phyloP scores from a whole-genome alignment of 345 rosid species.

The Hibiscus mutabilis region DNA sequence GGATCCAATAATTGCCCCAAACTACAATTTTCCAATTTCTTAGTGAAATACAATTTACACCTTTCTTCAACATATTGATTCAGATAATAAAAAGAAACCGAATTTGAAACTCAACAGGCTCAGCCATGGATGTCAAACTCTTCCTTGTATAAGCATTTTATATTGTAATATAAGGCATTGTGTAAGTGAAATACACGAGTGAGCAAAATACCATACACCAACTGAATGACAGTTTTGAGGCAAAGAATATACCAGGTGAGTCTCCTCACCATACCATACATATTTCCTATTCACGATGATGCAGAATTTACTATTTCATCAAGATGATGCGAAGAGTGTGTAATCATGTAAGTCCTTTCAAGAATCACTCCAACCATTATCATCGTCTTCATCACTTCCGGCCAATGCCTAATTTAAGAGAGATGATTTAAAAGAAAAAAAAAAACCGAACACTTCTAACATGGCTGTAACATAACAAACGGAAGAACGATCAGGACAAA shows the following conservation, averaged over 20 bases:
- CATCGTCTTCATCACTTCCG: conserved; percentile 93
- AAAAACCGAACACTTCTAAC: not conserved
- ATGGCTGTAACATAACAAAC: not conserved
- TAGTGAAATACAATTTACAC: too few relatives aligned
- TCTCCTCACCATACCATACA: not conserved
- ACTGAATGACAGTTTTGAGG: not conserved
- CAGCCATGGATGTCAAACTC: not conserved
- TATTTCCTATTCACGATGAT: not conserved
- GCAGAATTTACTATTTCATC: conserved; percentile 1
- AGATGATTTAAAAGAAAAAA: not conserved
- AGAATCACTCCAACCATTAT: conserved; percentile 91
- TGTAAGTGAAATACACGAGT: conserved; percentile 1
- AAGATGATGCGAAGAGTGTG: not conserved
- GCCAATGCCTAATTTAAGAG: conserved; percentile 59
- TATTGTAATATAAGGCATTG: not conserved
- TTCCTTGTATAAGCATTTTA: not conserved
- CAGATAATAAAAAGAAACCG: too few relatives aligned
- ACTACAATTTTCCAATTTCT: too few relatives aligned
- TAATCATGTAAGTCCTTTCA: conserved; percentile 21
- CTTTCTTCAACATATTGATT: too few relatives aligned
- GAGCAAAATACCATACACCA: conserved; percentile 10
- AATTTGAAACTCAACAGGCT: not conserved
- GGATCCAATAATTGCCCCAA: too few relatives aligned
- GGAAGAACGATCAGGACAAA: conserved; percentile 16
- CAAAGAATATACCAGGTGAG: conserved; percentile 2